phyloP scores from a whole-genome alignment of 2,329 filamentous ascomycete species.

The Aspergillus novoparasiticus region DNA sequence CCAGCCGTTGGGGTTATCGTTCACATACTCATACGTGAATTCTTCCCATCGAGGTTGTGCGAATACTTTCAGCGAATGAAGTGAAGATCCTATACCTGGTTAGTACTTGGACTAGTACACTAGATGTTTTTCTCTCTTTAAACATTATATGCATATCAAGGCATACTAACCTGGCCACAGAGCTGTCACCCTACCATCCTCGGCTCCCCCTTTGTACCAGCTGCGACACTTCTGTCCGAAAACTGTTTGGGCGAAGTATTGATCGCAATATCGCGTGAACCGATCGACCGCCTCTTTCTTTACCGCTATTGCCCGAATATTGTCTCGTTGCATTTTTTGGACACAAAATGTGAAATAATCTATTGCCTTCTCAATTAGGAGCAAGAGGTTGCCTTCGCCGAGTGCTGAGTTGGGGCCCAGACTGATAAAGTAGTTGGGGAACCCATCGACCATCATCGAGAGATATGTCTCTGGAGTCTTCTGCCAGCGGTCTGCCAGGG shows the following conservation, averaged over 20 bases:
- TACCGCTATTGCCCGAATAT: slow-evolving; percentile 34
- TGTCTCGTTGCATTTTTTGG: slow-evolving; percentile 39
- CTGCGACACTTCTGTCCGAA: slow-evolving; percentile 39
- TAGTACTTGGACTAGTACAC: neutral
- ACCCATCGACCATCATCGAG: slow-evolving; percentile 35
- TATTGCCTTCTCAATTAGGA: slow-evolving; percentile 35
- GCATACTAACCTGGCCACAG: slow-evolving; percentile 37
- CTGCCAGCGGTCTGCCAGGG: slow-evolving; percentile 33
- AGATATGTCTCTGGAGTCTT: slow-evolving; percentile 40
- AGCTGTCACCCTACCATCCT: slow-evolving; percentile 34
- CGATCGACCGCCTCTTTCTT: slow-evolving; percentile 29
- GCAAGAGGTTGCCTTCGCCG: slow-evolving; percentile 37
- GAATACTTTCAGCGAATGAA: slow-evolving; percentile 41
- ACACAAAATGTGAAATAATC: slow-evolving; percentile 40
- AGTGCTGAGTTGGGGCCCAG: slow-evolving; percentile 37
- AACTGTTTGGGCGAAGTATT: slow-evolving; percentile 39
- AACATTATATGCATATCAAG: neutral
- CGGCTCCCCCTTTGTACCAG: slow-evolving; percentile 42
- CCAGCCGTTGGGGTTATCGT: slow-evolving; percentile 35
- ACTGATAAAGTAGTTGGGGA: slow-evolving; percentile 39
- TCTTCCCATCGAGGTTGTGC: slow-evolving; percentile 43
- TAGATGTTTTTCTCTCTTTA: neutral
- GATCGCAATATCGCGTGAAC: slow-evolving; percentile 36
- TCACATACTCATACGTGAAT: slow-evolving; percentile 41
- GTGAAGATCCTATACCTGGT: slow-evolving; percentile 31